phyloP scores from a whole-genome alignment of 371 early-diverging fungal species.

The Nosema granulosis region DNA sequence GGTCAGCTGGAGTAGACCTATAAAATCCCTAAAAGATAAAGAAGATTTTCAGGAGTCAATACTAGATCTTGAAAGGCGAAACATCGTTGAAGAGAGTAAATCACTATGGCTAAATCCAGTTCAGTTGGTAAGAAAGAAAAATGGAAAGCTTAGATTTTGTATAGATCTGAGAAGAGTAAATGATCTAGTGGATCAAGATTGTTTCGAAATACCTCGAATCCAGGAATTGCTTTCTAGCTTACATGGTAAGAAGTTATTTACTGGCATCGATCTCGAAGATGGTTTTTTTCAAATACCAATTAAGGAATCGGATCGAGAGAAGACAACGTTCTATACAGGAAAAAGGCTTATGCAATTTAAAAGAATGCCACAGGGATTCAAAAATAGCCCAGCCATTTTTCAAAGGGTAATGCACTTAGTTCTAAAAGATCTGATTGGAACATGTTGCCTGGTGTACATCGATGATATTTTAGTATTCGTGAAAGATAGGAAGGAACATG shows the following conservation, averaged over 20 bases:
- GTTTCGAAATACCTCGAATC: constrained; percentile 28
- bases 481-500: constrained; percentile 41
- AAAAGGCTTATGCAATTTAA: constrained; percentile 38
- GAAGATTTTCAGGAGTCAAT: too few relatives aligned
- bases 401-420: constrained; percentile 37
- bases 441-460: constrained; percentile 29
- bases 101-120: background rate
- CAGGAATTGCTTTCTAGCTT: constrained; percentile 13
- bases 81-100: background rate
- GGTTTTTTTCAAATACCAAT: constrained; percentile 45
- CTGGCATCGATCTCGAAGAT: constrained; percentile 54
- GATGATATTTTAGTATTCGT: constrained; percentile 25
- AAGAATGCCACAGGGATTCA: constrained; percentile 45
- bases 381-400: constrained; percentile 46
- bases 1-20: too few relatives aligned
- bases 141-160: background rate
- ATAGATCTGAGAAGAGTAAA: constrained; percentile 27
- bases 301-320: constrained; percentile 15
- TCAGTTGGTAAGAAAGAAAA: background rate
- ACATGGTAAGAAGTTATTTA: constrained; percentile 35
- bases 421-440: constrained; percentile 21
- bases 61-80: background rate
- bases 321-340: constrained; percentile 50
- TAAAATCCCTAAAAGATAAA: too few relatives aligned
- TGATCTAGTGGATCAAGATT: constrained; percentile 32